Evolutionary conservation across 2,329 filamentous ascomycete species (phyloP).

Genomic region (Aspergillus texensis): DNA sequence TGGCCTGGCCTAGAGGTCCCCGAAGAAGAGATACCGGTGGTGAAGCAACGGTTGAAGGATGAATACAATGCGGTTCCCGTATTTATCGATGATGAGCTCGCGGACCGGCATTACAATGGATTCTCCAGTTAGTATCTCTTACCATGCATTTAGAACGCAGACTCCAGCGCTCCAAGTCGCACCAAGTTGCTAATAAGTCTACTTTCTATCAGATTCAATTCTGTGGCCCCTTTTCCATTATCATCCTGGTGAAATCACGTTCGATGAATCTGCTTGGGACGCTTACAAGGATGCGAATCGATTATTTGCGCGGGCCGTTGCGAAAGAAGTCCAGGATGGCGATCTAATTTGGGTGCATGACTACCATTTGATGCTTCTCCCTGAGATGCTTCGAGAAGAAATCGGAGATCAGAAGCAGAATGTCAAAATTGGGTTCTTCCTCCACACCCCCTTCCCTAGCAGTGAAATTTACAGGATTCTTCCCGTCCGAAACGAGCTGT

Average conservation of each 20-base stretch:
- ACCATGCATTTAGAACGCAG: background rate
- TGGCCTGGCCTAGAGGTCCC: constrained; percentile 95
- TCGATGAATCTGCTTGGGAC: constrained; percentile 91
- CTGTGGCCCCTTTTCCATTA: constrained; percentile 99
- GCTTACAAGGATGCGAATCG: constrained; percentile 93
- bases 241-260: constrained; percentile 96
- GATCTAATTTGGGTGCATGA: constrained; percentile 98
- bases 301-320: constrained; percentile 85
- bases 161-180: background rate
- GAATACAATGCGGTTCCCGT: constrained; percentile 90
- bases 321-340: constrained; percentile 84
- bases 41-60: constrained; percentile 78
- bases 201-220: constrained; percentile 71
- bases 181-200: constrained; percentile 16
- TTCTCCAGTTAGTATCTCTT: constrained; percentile 75
- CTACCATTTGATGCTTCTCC: constrained; percentile 96
- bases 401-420: constrained; percentile 81
- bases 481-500: constrained; percentile 85
- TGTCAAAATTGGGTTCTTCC: constrained; percentile 96
- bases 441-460: constrained; percentile 95
- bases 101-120: constrained; percentile 95
- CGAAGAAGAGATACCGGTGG: constrained; percentile 72
- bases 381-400: constrained; percentile 91
- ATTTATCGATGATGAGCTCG: constrained; percentile 90
- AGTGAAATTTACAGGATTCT: constrained; percentile 96